phyloP scores from a whole-genome alignment of 768 basidiomycete species.

The Lentinula lateritia region DNA sequence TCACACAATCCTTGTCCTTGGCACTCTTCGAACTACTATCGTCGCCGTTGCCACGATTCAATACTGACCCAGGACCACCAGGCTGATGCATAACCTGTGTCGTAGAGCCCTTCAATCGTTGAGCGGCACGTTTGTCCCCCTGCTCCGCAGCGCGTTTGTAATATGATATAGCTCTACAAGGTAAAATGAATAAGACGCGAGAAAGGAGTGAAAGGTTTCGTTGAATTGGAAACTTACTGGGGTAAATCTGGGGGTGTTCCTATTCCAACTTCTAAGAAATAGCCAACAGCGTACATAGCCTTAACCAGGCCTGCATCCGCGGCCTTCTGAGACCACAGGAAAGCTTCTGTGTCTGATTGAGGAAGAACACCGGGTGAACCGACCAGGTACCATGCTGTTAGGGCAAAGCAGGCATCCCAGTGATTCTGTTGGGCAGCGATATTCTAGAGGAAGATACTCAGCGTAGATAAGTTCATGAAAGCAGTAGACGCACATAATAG shows the following conservation, averaged over 20 bases:
- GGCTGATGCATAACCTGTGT: constrained; percentile 50
- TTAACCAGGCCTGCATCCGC: constrained; percentile 89
- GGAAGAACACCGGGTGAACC: constrained; percentile 96
- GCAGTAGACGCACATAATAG: constrained; percentile 80
- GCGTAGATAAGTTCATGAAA: constrained; percentile 2
- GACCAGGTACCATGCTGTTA: constrained; percentile 99
- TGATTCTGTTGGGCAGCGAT: constrained; percentile 98
- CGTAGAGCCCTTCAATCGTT: constrained; percentile 63
- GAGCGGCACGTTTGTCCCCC: constrained; percentile 90
- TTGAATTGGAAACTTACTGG: constrained; percentile 45
- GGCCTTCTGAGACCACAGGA: constrained; percentile 94
- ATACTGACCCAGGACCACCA: constrained; percentile 56
- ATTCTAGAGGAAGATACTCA: constrained; percentile 49
- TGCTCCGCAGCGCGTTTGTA: constrained; percentile 89
- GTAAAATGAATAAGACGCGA: constrained; percentile 1
- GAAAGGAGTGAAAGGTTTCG: background rate
- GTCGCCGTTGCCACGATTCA: constrained; percentile 50
- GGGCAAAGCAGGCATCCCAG: constrained; percentile 94
- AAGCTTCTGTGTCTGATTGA: constrained; percentile 98
- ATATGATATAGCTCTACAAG: constrained; percentile 60
- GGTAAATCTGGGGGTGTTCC: constrained; percentile 62
- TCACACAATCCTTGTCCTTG: constrained; percentile 65
- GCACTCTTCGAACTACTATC: constrained; percentile 33
- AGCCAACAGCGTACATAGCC: constrained; percentile 97
- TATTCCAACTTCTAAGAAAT: constrained; percentile 95